Conservation (phyloP, 257 asterid genomes). For the Ilex asprella region DNA sequence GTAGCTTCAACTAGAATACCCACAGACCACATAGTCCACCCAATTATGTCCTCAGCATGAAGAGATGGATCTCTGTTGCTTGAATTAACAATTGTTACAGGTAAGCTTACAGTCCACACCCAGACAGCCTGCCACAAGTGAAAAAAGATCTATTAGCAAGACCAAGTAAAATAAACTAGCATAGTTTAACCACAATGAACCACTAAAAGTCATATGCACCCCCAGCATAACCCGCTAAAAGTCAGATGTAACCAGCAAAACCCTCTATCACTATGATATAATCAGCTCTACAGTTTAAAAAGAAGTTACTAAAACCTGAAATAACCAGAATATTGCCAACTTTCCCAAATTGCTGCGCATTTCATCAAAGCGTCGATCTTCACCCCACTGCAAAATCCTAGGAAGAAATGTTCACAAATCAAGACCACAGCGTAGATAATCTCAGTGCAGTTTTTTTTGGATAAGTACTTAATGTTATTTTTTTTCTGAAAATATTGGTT, state of each 20-base stretch:
- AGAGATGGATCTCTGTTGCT: conserved; percentile 57
- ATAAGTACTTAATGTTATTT: too few species aligned
- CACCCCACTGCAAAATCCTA: conserved; percentile 93
- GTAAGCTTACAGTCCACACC: conserved; percentile 99
- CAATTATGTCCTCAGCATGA: conserved; percentile 59
- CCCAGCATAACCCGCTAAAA: too few species aligned
- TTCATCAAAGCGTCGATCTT: conserved; percentile 88
- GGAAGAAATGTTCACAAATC: conserved; percentile 5
- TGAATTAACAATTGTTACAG: conserved; percentile 85
- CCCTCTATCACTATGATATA: not conserved
- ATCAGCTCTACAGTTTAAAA: not conserved
- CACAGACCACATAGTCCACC: conserved; percentile 75
- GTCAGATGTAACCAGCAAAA: too few species aligned
- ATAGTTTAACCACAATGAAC: too few species aligned
- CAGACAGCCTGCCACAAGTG: conserved; percentile 64
- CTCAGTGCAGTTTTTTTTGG: not conserved
- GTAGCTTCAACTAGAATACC: conserved; percentile 71
- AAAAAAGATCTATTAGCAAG: not conserved
- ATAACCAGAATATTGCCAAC: conserved; percentile 74
- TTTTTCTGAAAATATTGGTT: too few species aligned
- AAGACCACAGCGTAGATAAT: not conserved
- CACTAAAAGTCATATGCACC: too few species aligned
- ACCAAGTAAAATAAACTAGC: not conserved
- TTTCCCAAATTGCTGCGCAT: conserved; percentile 75
- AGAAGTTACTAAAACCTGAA: conserved; percentile 51